A percentile compares a stretch with the other conserved stretches of the same genome.
These are phyloP conservation scores for Chlamydomonas reinhardtii DNA, from an alignment of 163 green algal species.

Conservation along the genomic window DNA sequence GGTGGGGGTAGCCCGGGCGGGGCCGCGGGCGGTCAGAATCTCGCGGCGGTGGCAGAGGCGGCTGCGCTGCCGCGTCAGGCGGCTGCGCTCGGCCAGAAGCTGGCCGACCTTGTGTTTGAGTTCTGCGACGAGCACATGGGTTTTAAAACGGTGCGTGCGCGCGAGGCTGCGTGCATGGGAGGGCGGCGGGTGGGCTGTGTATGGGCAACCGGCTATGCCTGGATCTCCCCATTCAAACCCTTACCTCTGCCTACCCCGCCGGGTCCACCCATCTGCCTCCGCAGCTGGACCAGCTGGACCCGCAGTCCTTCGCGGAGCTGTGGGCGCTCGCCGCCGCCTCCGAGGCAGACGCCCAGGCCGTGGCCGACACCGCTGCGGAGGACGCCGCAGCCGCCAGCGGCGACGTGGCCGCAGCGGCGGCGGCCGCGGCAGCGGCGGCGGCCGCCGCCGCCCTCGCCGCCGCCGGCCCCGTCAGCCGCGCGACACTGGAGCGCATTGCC, in stretches of 20 bases:
- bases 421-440: neutral
- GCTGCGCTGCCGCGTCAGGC: neutral
- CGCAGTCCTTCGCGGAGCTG: slow-evolving; percentile 8
- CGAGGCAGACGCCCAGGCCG: neutral
- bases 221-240: too few species aligned
- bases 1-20: too few species aligned
- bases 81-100: neutral
- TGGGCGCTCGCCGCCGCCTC: neutral
- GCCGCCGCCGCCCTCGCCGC: neutral
- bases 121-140: slow-evolving; percentile 33
- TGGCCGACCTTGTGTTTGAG: slow-evolving; percentile 26
- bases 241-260: too few species aligned
- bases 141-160: neutral
- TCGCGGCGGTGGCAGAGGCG: neutral
- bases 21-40: neutral
- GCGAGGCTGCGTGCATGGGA: too few species aligned
- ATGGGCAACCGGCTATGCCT: too few species aligned
- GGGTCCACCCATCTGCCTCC: too few species aligned
- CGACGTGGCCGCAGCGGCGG: neutral
- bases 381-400: too few species aligned
- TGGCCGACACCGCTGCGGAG: too few species aligned
- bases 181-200: too few species aligned
- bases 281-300: slow-evolving; percentile 30
- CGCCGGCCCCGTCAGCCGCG: neutral
- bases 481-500: slow-evolving; percentile 17